Evolutionary conservation across 768 basidiomycete species (phyloP), one percentile per base, ranked within the genome.

Genomic region (Podaxis pistillaris): DNA sequence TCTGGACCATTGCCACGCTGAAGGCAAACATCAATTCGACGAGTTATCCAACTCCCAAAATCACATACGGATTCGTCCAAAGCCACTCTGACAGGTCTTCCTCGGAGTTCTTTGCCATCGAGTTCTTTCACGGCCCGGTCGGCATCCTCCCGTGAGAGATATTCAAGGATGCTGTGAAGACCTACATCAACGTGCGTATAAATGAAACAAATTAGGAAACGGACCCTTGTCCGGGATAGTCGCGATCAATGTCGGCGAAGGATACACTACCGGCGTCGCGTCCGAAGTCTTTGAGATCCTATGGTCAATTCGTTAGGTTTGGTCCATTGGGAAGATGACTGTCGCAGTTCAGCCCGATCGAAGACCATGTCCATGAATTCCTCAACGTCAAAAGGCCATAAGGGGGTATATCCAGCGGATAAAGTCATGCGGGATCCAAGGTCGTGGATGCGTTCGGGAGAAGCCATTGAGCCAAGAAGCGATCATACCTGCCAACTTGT

Each of bases 231-330:
- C 90, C 91, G 26, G 91, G 86, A 65, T 75, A 73, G 70, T 95
- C 89, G 41, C 94, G 89, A 72, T 98, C 96, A 64, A 98, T 90
- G 71, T 98, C 96, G 46, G 96, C 94, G 69, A 91, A 98, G 19
- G 91, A 93, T 62, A 98, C 94, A 71, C 87, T 91, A 47, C 94
- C 95, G 55, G 92, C 93, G 70, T 94, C 89, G 64, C 96, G 93
- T 68, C 95, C 96, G 65, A 96, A 98, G 72, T 98, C 96, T 77
- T 98, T 98, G 73, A 98, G 80, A 73, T 98, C 96, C 96, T 98
- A 82, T 70, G 61, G 73, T 74, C 71, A 72, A 77, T 72, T 70
- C 65, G 76, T 83, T 69, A 82, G 79, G 75, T 47, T 74, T 74
- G 73, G 72, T 74, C 76, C 73, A 66, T 72, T 73, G 22, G 33